A percentile compares a stretch with the other conserved stretches of the same genome.
phyloP scores from a whole-genome alignment of 441 rosid genomes.

The Euphorbia schlechtendalii region DNA sequence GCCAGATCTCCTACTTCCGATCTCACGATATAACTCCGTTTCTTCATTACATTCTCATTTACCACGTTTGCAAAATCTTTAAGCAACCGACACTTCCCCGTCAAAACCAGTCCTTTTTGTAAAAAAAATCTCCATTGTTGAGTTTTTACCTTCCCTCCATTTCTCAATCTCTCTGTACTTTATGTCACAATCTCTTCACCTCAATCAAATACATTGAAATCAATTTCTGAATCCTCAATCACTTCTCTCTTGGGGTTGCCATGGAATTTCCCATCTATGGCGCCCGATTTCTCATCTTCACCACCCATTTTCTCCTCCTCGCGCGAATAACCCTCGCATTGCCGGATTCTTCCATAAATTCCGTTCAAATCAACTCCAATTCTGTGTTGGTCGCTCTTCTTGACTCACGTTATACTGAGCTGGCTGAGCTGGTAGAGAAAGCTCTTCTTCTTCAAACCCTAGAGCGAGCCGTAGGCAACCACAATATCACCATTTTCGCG shows the following conservation, averaged over 20 bases:
- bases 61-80: too few species aligned
- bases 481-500: slow-evolving; percentile 81
- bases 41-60: too few species aligned
- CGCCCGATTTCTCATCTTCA: neutral
- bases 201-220: neutral
- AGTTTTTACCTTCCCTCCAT: neutral
- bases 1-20: too few species aligned
- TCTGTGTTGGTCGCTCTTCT: slow-evolving; percentile 81
- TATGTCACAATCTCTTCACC: neutral
- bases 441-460: slow-evolving; percentile 74
- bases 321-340: neutral
- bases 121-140: neutral
- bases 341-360: neutral
- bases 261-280: neutral
- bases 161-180: neutral
- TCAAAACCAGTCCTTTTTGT: too few species aligned
- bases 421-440: slow-evolving; percentile 77
- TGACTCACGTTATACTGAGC: slow-evolving; percentile 83
- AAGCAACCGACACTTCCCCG: slow-evolving; percentile 5
- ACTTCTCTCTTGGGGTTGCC: neutral
- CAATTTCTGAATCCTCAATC: neutral
- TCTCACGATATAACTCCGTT: too few species aligned
- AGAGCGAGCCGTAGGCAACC: slow-evolving; percentile 60
- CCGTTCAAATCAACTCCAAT: slow-evolving; percentile 61
- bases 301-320: neutral